Base-by-base conservation (phyloP, 345 rosid species). In the Eucalyptus rudis region DNA sequence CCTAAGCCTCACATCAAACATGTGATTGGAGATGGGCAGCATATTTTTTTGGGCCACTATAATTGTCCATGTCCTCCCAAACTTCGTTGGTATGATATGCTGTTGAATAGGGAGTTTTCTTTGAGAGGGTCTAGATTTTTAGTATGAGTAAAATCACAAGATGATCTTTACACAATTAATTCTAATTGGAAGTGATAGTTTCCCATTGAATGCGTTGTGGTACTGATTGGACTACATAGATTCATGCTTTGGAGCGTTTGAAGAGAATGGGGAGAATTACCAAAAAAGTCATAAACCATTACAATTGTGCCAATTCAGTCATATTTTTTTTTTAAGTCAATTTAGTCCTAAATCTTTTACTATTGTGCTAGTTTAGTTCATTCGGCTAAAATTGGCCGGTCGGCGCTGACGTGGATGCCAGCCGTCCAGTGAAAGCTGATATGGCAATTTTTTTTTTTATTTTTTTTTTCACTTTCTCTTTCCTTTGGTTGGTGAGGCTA, bases 341-440 rank as follows among this genome's bases (percentile, higher is more conserved):
- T 50, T 15, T 50, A 44, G 45, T 44, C 8, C 2, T 44, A 7
- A 44, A 44, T 7, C 45, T 44, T 44, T 44, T 44, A 44, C 45
- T 7, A 44, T 44, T 44, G 8, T 44, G 45, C 45, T 7, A 44
- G 8, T 44, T 44, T 44, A 50, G 7, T 50, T 0, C 7, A 50
- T 15, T 1, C 0, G 7, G 7, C 52, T 0, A 50, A 50, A 50
- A 15, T 50, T 15, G 3, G 19, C 1, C 3, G 7, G 7, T 6
- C 0, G 0, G 14, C 1, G 3, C 7, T 50, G 0, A 50, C 0
- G 7, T 16, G 19, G 52, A 50, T 1, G 19, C 0, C 1, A 1
- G 3, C 1, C 2, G 1, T 50, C 1, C 3, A 1, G 1, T 17
- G 1, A 50, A 50, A 50, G 7, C 3, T 5, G 1, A 50, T 7